Evolutionary conservation across 1,284 basidiomycete species (phyloP).

Genomic region (Austropuccinia psidii): DNA sequence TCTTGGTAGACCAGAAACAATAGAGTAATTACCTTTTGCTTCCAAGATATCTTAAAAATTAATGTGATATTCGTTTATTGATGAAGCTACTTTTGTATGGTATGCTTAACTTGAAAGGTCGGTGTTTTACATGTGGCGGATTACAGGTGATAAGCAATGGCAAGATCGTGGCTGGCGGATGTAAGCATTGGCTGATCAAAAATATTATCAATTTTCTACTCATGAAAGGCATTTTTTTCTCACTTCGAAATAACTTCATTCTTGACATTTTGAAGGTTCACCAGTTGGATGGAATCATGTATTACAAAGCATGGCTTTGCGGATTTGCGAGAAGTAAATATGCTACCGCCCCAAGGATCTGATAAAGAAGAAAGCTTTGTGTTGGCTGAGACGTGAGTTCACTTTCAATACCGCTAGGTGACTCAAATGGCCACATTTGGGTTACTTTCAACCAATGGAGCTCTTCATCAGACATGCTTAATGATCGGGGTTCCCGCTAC

Average conservation of each 20-base stretch:
- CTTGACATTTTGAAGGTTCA: constrained; percentile 41
- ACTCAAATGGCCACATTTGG: not conserved
- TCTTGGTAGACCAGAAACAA: constrained; percentile 54
- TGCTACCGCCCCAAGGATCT: constrained; percentile 42
- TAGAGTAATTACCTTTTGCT: constrained; percentile 49
- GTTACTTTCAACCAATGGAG: no score
- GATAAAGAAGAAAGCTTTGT: constrained; percentile 54
- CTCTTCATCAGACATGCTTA: no score
- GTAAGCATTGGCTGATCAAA: constrained; percentile 43
- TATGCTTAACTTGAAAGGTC: not conserved
- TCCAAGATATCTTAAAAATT: not conserved
- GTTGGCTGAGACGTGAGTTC: constrained; percentile 54
- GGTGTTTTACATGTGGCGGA: constrained; percentile 54
- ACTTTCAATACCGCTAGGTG: not conserved
- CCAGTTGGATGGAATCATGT: constrained; percentile 52
- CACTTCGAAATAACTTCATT: not conserved
- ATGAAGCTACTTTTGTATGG: no score
- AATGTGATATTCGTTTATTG: not conserved
- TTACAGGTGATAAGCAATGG: constrained; percentile 55
- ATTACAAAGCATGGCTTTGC: constrained; percentile 46
- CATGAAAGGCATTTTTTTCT: not conserved
- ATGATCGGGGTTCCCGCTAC: not conserved
- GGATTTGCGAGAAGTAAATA: constrained; percentile 49
- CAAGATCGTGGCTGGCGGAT: constrained; percentile 54
- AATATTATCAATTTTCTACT: not conserved